These are phyloP conservation scores for Suillus luteus DNA, from an alignment of 768 basidiomycete genomes.

Conservation along the genomic window DNA sequence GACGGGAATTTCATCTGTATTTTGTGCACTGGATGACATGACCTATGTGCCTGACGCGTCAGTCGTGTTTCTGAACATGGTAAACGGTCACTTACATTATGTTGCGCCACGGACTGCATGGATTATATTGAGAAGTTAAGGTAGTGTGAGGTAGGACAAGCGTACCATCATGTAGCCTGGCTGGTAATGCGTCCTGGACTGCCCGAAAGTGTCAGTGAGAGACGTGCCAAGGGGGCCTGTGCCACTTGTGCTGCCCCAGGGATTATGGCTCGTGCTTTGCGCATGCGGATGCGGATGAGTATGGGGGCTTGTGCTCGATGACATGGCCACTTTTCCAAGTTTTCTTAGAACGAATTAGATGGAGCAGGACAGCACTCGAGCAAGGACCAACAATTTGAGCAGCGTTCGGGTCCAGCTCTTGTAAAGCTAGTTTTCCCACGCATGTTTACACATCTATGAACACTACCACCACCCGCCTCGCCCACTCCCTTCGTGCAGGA, in stretches of 20 bases:
- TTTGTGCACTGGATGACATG: constrained; percentile 56
- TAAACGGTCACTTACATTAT: constrained; percentile 43
- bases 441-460: constrained; percentile 18
- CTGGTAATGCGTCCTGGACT: constrained; percentile 77
- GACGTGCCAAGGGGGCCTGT: constrained; percentile 47
- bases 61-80: neutral
- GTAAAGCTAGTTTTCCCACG: constrained; percentile 21
- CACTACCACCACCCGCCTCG: constrained; percentile 14
- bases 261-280: constrained; percentile 42
- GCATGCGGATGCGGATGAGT: constrained; percentile 32
- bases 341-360: neutral
- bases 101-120: constrained; percentile 63
- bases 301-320: constrained; percentile 39
- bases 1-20: constrained; percentile 71
- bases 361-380: neutral
- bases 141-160: neutral
- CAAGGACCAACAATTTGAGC: neutral
- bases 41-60: constrained; percentile 20
- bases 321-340: constrained; percentile 9
- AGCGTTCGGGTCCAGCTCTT: neutral
- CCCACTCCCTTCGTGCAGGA: constrained; percentile 3
- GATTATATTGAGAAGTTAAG: constrained; percentile 3
- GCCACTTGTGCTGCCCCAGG: constrained; percentile 51
- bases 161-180: constrained; percentile 80
- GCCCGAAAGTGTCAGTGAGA: constrained; percentile 67